phyloP scores from a whole-genome alignment of 2,329 filamentous ascomycete genomes.

The Diaporthe aspalathi region DNA sequence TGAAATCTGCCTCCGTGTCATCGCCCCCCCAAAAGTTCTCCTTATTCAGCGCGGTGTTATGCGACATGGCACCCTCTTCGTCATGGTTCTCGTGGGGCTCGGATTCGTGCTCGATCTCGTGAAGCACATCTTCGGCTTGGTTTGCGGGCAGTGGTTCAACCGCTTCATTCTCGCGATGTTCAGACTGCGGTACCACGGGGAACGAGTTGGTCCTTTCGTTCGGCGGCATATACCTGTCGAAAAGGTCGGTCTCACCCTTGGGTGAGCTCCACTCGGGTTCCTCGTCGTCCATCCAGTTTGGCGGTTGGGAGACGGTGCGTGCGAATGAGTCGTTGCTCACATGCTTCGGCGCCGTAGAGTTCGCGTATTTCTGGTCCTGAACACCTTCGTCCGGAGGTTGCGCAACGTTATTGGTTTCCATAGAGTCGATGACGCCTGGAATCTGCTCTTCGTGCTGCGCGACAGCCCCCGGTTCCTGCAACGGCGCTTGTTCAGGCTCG shows the following conservation, averaged over 20 bases:
- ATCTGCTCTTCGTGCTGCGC: conserved; percentile 27
- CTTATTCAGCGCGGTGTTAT: conserved; percentile 36
- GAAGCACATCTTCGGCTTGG: conserved; percentile 65
- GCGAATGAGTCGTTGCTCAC: conserved; percentile 72
- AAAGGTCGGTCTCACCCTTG: conserved; percentile 66
- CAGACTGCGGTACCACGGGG: conserved; percentile 63
- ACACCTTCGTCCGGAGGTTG: conserved; percentile 36
- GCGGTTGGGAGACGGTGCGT: conserved; percentile 71
- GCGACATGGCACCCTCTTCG: conserved; percentile 41
- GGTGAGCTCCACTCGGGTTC: conserved; percentile 67
- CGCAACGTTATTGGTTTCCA: conserved; percentile 2
- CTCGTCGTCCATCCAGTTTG: conserved; percentile 68
- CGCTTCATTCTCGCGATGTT: conserved; percentile 46
- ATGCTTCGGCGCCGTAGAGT: conserved; percentile 60
- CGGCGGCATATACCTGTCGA: conserved; percentile 66
- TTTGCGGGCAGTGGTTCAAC: conserved; percentile 58
- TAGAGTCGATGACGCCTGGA: neutral
- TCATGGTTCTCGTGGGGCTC: conserved; percentile 48
- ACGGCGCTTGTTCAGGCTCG: neutral
- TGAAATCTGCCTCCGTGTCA: conserved; percentile 41
- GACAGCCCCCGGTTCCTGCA: conserved; percentile 1
- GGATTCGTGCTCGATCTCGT: conserved; percentile 62
- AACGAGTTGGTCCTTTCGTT: conserved; percentile 73
- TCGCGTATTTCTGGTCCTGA: conserved; percentile 27
- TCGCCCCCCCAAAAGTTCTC: conserved; percentile 40